phyloP scores from a whole-genome alignment of 139 green algal species.

The Nannochloris sp. region DNA sequence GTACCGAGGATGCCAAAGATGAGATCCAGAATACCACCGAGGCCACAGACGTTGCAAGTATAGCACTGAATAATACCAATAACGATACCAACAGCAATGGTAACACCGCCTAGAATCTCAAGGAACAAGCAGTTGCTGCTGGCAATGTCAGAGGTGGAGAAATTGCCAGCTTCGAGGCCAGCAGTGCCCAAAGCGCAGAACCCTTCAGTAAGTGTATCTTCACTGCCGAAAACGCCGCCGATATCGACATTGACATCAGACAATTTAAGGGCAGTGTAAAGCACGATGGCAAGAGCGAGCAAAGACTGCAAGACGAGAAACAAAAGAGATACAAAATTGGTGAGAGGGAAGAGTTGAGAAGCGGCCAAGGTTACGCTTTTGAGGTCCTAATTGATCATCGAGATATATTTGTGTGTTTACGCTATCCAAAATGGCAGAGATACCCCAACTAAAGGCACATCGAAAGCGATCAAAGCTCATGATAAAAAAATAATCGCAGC shows the following conservation, averaged over 20 bases:
- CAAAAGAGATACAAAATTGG: background rate
- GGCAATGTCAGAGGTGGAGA: background rate
- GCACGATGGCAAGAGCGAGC: background rate
- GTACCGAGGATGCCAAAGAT: background rate
- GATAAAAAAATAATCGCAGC: no score
- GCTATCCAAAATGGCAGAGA: no score
- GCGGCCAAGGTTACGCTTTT: background rate
- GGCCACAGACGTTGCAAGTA: constrained; percentile 5
- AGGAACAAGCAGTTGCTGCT: constrained; percentile 6
- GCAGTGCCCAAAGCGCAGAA: background rate
- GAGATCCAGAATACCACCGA: constrained; percentile 5
- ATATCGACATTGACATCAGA: background rate
- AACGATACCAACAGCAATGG: background rate
- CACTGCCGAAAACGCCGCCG: background rate
- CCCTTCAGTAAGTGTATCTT: background rate
- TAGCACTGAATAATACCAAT: constrained; percentile 11
- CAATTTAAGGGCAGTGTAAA: background rate
- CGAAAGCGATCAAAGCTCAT: no score
- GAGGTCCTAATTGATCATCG: background rate
- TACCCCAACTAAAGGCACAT: no score
- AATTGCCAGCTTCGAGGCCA: no score
- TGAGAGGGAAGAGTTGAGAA: background rate
- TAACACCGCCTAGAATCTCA: constrained; percentile 7
- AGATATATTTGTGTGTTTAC: no score
- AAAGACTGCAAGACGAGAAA: background rate